Percentiles rank a stretch among this genome's conserved stretches.
These are phyloP conservation scores for Podaxis carcinomalis DNA, from an alignment of 768 basidiomycete genomes.

Conservation along the genomic window DNA sequence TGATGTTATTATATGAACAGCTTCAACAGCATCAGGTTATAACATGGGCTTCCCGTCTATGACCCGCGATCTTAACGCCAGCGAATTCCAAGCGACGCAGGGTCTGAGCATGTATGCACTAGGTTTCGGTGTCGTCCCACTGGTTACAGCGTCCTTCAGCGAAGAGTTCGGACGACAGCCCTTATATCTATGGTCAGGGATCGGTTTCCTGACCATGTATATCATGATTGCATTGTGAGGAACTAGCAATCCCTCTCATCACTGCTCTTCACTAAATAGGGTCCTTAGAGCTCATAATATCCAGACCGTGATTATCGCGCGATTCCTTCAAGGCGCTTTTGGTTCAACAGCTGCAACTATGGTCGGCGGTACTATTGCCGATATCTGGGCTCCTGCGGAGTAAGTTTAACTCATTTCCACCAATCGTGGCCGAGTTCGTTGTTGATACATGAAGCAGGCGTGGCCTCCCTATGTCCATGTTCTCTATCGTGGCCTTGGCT, in stretches of 20 bases:
- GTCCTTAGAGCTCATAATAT: conserved; percentile 38
- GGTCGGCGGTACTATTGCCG: conserved; percentile 66
- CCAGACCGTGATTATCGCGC: conserved; percentile 51
- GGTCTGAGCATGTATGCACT: conserved; percentile 51
- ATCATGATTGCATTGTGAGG: conserved; percentile 39
- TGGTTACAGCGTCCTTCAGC: conserved; percentile 65
- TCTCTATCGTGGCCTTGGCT: conserved; percentile 53
- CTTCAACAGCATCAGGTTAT: conserved; percentile 48
- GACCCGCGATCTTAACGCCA: conserved; percentile 44
- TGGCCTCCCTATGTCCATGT: conserved; percentile 71
- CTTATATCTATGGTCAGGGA: conserved; percentile 47
- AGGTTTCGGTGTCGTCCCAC: conserved; percentile 60
- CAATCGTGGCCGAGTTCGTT: neutral
- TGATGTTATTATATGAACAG: conserved; percentile 25
- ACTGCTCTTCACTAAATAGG: neutral
- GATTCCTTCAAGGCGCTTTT: conserved; percentile 59
- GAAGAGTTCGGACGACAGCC: conserved; percentile 70
- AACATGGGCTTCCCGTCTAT: conserved; percentile 55
- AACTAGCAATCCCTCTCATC: neutral
- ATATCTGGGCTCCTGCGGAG: conserved; percentile 60
- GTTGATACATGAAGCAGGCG: conserved; percentile 39
- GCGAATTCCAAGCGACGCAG: conserved; percentile 39
- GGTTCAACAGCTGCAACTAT: conserved; percentile 68
- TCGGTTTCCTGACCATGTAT: conserved; percentile 49
- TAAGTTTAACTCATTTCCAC: conserved; percentile 21